These are phyloP conservation scores for Boletus insuetus DNA, from an alignment of 768 basidiomycete species.

Conservation along the genomic window DNA sequence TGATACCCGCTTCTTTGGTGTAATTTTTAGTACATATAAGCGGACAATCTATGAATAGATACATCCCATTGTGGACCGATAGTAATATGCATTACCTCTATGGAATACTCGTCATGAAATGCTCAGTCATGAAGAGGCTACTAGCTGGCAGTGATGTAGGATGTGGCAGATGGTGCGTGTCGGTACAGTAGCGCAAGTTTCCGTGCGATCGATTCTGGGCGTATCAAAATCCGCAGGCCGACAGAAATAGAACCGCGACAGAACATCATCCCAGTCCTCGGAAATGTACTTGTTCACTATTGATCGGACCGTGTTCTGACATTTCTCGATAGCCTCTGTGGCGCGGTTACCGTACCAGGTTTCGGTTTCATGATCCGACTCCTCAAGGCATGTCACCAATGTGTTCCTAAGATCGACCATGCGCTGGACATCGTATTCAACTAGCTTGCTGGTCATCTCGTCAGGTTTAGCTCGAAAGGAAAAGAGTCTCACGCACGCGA, in stretches of 20 bases:
- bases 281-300: too few relatives aligned
- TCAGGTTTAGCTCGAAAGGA: too few relatives aligned
- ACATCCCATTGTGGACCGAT: background rate
- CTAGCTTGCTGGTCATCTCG: too few relatives aligned
- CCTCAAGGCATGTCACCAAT: too few relatives aligned
- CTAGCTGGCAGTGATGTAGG: too few relatives aligned
- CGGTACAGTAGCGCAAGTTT: background rate
- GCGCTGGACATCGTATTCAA: too few relatives aligned
- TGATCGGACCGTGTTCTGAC: background rate
- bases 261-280: background rate
- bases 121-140: too few relatives aligned
- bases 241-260: background rate
- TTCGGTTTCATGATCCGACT: too few relatives aligned
- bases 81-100: too few relatives aligned
- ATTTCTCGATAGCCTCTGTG: background rate
- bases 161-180: background rate
- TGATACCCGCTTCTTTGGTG: background rate
- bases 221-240: background rate
- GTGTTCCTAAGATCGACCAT: too few relatives aligned
- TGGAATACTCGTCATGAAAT: too few relatives aligned
- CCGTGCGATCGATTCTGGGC: fast-evolving
- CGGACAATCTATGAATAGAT: background rate
- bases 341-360: background rate
- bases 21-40: background rate
- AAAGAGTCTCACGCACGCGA: too few relatives aligned